phyloP scores from a whole-genome alignment of 176 grass and related monocot species.

The maize (Zea mays) region DNA sequence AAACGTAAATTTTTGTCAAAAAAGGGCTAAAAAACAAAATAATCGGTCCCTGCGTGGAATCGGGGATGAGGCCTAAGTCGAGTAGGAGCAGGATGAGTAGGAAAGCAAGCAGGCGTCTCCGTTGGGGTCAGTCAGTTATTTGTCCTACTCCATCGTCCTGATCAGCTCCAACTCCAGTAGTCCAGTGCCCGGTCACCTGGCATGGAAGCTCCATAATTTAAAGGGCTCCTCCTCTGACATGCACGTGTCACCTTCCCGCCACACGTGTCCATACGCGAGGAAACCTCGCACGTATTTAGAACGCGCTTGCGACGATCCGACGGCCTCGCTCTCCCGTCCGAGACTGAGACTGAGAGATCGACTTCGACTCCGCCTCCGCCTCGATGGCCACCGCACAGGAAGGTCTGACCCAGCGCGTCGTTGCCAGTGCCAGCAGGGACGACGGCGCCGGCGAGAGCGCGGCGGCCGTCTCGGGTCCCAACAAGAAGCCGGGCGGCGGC shows the following conservation, averaged over 20 bases:
- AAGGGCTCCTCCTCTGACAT: neutral
- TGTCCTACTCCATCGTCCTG: neutral
- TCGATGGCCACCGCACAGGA: conserved; percentile 39
- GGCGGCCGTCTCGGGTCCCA: neutral
- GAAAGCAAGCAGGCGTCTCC: no score
- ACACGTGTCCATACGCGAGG: conserved; percentile 54
- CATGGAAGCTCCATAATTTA: neutral
- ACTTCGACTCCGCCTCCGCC: neutral
- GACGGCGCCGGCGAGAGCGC: neutral
- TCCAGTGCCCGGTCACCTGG: conserved; percentile 26
- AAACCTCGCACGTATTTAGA: conserved; percentile 37
- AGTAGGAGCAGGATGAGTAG: no score
- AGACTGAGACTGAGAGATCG: neutral
- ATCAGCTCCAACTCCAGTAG: conserved; percentile 39
- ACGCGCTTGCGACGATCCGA: neutral
- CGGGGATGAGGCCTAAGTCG: no score
- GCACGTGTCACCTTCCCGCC: conserved; percentile 42
- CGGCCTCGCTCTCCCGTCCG: neutral
- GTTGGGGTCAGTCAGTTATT: no score
- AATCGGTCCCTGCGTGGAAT: no score
- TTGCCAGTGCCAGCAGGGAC: neutral
- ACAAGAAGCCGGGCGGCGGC: conserved; percentile 13
- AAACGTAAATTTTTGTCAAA: no score
- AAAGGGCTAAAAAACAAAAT: no score
- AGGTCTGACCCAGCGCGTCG: conserved; percentile 48